These are phyloP conservation scores for Aspergillus novofumigatus DNA, from an alignment of 2,329 filamentous ascomycete genomes.

Conservation along the genomic window DNA sequence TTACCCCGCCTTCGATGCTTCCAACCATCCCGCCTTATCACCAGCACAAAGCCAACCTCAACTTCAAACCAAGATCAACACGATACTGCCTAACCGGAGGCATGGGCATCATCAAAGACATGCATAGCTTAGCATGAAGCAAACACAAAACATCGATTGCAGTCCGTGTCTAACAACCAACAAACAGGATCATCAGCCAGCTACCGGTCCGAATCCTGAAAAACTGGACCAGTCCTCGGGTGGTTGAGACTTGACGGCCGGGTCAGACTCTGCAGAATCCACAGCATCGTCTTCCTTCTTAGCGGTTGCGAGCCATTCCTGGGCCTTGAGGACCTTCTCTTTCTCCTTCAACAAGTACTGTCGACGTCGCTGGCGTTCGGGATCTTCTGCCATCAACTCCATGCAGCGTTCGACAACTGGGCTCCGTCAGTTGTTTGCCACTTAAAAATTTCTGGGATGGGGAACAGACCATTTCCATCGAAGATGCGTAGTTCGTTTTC, in stretches of 20 bases:
- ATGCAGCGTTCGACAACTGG: slow-evolving; percentile 33
- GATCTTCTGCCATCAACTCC: slow-evolving; percentile 36
- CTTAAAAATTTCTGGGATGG: not conserved
- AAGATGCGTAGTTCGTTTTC: slow-evolving; percentile 27
- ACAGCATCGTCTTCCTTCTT: slow-evolving; percentile 14
- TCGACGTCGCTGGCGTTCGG: slow-evolving; percentile 31
- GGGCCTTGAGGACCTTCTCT: slow-evolving; percentile 31
- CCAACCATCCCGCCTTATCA: not conserved
- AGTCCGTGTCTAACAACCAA: not conserved
- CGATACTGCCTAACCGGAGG: not conserved
- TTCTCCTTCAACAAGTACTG: slow-evolving; percentile 27
- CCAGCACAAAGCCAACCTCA: not conserved
- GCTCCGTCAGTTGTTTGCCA: not conserved
- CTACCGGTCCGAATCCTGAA: not conserved
- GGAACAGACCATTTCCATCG: slow-evolving; percentile 27
- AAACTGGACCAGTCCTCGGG: slow-evolving; percentile 4
- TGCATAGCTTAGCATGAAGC: not conserved
- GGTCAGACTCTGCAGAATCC: not conserved
- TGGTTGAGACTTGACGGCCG: slow-evolving; percentile 9
- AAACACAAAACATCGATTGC: not conserved
- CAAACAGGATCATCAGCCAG: not conserved
- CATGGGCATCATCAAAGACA: not conserved
- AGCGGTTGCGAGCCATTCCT: slow-evolving; percentile 25
- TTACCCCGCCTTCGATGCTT: slow-evolving; percentile 19
- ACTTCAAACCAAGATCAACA: not conserved